Percentiles rank a stretch among this genome's conserved stretches.
Evolutionary conservation across 179 eudicot species (phyloP).

Genomic region (Beta corolliflora): DNA sequence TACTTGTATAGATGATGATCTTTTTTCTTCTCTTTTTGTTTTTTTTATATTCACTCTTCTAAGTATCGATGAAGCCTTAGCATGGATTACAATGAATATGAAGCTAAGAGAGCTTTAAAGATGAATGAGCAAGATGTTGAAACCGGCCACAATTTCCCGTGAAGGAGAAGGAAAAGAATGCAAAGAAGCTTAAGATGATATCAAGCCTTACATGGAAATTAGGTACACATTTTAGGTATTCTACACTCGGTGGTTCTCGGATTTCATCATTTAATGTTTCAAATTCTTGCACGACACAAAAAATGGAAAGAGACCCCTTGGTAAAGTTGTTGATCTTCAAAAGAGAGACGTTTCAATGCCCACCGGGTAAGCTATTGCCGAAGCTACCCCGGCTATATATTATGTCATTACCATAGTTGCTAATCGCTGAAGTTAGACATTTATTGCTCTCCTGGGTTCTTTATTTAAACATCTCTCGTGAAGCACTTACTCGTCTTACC

Average conservation of each 20-base stretch:
- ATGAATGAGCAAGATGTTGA: no score
- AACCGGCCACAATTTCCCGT: no score
- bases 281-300: constrained; percentile 63
- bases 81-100: constrained; percentile 81
- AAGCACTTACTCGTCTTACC: no score
- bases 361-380: no score
- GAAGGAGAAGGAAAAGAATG: constrained; percentile 62
- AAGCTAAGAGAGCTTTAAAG: constrained; percentile 76
- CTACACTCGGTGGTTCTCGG: neutral
- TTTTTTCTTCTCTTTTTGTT: no score
- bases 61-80: constrained; percentile 91
- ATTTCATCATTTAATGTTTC: no score
- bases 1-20: neutral
- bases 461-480: constrained; percentile 14
- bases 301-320: constrained; percentile 79
- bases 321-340: no score
- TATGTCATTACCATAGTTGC: no score
- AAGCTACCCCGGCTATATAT: no score
- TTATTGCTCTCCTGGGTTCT: neutral
- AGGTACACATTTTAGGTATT: constrained; percentile 32
- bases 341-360: no score
- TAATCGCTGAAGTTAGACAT: neutral
- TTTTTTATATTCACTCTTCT: constrained; percentile 84
- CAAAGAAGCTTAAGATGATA: constrained; percentile 56
- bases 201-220: constrained; percentile 59